Conservation (phyloP, 345 rosid species). For the Salix koriyanagi region DNA sequence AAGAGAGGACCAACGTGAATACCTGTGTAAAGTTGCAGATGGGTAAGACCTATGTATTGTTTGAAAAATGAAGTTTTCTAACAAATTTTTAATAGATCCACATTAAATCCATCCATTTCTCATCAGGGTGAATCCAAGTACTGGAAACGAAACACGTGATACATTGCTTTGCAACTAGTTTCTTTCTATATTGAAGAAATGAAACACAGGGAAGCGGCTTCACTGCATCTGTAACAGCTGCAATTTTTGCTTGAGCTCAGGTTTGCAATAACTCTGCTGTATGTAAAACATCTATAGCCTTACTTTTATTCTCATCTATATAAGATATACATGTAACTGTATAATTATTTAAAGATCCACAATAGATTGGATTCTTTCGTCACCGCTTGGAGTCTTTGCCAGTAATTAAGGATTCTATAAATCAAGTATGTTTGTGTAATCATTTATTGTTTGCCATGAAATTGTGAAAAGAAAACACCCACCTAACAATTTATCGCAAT, state of each 20-base stretch:
- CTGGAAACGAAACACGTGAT: constrained; percentile 80
- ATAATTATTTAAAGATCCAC: not conserved
- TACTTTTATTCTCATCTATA: not conserved
- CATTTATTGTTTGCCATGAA: not conserved
- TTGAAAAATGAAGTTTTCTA: not conserved
- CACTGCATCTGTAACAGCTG: constrained; percentile 7
- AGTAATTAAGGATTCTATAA: not conserved
- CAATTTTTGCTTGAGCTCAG: constrained; percentile 20
- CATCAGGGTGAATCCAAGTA: constrained; percentile 61
- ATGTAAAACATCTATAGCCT: not conserved
- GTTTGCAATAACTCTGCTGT: not conserved
- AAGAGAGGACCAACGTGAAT: constrained; percentile 82
- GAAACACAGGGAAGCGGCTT: not conserved
- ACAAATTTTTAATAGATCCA: not conserved
- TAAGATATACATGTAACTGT: not conserved
- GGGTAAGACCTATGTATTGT: constrained; percentile 44
- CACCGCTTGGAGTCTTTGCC: not conserved
- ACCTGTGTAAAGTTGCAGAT: constrained; percentile 82
- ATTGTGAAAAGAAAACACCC: not conserved
- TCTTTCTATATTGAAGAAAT: not conserved
- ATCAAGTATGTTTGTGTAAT: not conserved
- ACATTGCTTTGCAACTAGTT: constrained; percentile 72
- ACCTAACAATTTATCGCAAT: not conserved
- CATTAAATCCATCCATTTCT: not conserved
- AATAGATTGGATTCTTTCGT: not conserved